A percentile compares a stretch with the other conserved stretches of the same genome.
Conservation (phyloP, 208 protist genomes). For the Leptomonas pyrrhocoris region DNA sequence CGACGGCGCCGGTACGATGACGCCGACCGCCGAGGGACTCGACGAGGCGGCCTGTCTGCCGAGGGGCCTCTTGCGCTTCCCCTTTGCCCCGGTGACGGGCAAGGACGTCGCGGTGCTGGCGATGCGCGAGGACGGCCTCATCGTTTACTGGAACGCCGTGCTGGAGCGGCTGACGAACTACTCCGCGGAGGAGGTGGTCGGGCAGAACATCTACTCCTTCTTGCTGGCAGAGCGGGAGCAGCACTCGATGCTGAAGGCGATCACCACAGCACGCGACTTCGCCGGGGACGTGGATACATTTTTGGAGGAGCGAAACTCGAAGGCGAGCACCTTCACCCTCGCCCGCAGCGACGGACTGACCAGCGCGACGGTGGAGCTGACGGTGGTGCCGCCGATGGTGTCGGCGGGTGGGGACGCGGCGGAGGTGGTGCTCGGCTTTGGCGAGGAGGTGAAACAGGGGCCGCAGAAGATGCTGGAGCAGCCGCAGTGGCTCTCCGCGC, state of each 20-base stretch:
- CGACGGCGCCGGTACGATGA: neutral
- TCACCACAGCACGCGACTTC: slow-evolving; percentile 62
- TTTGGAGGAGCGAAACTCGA: slow-evolving; percentile 26
- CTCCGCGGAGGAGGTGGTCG: slow-evolving; percentile 62
- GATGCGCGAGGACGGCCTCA: slow-evolving; percentile 82
- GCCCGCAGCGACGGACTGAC: slow-evolving; percentile 81
- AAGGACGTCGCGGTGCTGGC: slow-evolving; percentile 47
- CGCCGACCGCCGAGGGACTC: neutral
- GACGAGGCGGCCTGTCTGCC: slow-evolving; percentile 7
- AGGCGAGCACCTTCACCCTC: slow-evolving; percentile 54
- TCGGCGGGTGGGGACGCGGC: slow-evolving; percentile 48
- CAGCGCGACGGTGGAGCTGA: slow-evolving; percentile 57
- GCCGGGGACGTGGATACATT: slow-evolving; percentile 71
- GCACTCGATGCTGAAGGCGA: slow-evolving; percentile 61
- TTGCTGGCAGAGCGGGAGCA: slow-evolving; percentile 74
- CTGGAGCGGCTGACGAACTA: slow-evolving; percentile 71
- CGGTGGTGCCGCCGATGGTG: slow-evolving; percentile 61
- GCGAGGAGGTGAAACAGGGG: slow-evolving; percentile 51
- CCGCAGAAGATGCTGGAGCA: slow-evolving; percentile 60
- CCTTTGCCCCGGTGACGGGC: slow-evolving; percentile 27
- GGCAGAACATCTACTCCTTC: slow-evolving; percentile 87
- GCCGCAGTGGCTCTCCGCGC: slow-evolving; percentile 65
- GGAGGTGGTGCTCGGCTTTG: slow-evolving; percentile 76
- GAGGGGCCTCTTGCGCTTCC: slow-evolving; percentile 32
- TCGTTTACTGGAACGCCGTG: slow-evolving; percentile 77